phyloP scores from a whole-genome alignment of 495 filamentous ascomycete genomes.

The Aspergillus leporis region DNA sequence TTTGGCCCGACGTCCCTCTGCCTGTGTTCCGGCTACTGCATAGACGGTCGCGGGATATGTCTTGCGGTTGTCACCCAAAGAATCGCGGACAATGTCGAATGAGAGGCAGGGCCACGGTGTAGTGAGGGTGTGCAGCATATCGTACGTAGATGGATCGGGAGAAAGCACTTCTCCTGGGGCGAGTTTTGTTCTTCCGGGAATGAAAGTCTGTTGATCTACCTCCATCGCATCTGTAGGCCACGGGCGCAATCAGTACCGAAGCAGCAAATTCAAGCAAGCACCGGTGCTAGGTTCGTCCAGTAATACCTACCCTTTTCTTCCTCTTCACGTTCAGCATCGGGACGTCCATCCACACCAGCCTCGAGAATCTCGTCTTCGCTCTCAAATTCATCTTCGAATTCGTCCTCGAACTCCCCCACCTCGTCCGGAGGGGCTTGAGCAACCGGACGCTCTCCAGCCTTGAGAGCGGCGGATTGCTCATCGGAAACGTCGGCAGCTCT shows the following conservation, averaged over 20 bases:
- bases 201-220: conserved; percentile 87
- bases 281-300: background rate
- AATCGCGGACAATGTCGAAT: conserved; percentile 87
- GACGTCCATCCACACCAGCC: conserved; percentile 88
- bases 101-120: conserved; percentile 96
- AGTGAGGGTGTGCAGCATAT: conserved; percentile 92
- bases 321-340: conserved; percentile 88
- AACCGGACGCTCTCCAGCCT: conserved; percentile 66
- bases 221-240: conserved; percentile 72
- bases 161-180: conserved; percentile 85
- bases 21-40: conserved; percentile 91
- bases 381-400: conserved; percentile 96
- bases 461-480: conserved; percentile 59
- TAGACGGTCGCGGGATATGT: conserved; percentile 92
- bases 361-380: conserved; percentile 95
- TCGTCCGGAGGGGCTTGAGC: conserved; percentile 53
- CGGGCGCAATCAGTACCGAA: conserved; percentile 2
- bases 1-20: conserved; percentile 66
- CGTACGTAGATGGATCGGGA: conserved; percentile 87
- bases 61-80: conserved; percentile 85
- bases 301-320: conserved; percentile 66
- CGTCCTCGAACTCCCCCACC: conserved; percentile 90
- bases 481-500: conserved; percentile 59
- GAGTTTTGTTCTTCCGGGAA: conserved; percentile 84
- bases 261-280: background rate